phyloP scores from a whole-genome alignment of 352 stramenopile species.

The Pythium brassicae region DNA sequence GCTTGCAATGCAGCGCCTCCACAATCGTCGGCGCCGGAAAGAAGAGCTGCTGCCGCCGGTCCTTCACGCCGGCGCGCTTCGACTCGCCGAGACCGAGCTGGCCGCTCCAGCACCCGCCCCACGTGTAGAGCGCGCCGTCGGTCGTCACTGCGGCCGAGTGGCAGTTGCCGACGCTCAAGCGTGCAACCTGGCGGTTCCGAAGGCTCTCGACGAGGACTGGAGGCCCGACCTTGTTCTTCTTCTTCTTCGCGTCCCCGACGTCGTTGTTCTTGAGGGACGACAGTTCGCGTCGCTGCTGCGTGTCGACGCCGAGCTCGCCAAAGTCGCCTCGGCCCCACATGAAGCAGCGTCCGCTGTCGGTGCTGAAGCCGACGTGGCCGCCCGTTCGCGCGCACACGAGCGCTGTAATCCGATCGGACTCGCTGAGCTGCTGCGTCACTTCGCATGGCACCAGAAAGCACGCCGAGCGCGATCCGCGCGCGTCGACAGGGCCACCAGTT shows the following conservation, averaged over 20 bases:
- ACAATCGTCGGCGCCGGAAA: slow-evolving; percentile 67
- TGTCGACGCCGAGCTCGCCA: slow-evolving; percentile 45
- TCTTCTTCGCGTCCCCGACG: not conserved
- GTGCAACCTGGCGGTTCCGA: slow-evolving; percentile 12
- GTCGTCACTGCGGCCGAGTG: slow-evolving; percentile 50
- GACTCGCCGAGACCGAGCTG: slow-evolving; percentile 59
- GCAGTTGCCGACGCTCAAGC: slow-evolving; percentile 58
- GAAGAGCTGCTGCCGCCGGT: slow-evolving; percentile 42
- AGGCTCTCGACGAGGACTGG: slow-evolving; percentile 3
- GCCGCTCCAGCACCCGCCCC: slow-evolving; percentile 66
- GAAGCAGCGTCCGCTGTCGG: slow-evolving; percentile 34
- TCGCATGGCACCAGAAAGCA: slow-evolving; percentile 50
- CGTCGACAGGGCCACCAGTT: not conserved
- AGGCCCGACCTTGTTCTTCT: not conserved
- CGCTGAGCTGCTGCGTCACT: slow-evolving; percentile 23
- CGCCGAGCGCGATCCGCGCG: not conserved
- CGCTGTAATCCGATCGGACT: slow-evolving; percentile 11
- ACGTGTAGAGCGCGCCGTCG: slow-evolving; percentile 49
- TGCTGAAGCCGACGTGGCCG: slow-evolving; percentile 46
- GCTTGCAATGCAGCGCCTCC: slow-evolving; percentile 31
- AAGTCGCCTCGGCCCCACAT: slow-evolving; percentile 60
- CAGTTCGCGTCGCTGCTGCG: not conserved
- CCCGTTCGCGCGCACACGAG: slow-evolving; percentile 41
- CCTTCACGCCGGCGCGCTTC: slow-evolving; percentile 48
- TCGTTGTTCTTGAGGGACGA: not conserved